These are phyloP conservation scores for Russula sp. DNA, from an alignment of 768 basidiomycete species.

Conservation along the genomic window DNA sequence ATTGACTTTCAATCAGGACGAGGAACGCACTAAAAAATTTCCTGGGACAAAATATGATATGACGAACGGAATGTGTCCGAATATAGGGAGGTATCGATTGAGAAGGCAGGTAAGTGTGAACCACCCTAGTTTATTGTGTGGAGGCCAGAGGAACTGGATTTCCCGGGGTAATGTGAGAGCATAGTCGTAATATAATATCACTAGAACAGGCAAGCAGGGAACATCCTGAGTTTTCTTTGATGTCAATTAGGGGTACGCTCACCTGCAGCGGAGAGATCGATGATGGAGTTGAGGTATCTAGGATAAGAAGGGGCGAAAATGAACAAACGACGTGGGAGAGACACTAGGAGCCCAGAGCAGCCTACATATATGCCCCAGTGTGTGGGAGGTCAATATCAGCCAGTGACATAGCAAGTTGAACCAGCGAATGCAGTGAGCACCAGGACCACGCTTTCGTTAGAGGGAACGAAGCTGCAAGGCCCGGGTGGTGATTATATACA, in stretches of 20 bases:
- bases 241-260: not conserved
- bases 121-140: too few relatives aligned
- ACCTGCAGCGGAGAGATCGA: not conserved
- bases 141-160: too few relatives aligned
- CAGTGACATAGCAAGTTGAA: constrained; percentile 6
- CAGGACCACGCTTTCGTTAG: not conserved
- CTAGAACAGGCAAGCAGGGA: constrained; percentile 15
- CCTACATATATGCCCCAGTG: not conserved
- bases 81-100: too few relatives aligned
- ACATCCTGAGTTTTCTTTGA: not conserved
- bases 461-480: too few relatives aligned
- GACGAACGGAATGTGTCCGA: too few relatives aligned
- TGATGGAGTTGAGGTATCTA: constrained; percentile 5
- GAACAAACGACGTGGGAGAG: not conserved
- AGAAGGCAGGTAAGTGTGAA: too few relatives aligned
- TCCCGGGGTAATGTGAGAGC: constrained; percentile 24
- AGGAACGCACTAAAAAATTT: too few relatives aligned
- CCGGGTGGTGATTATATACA: too few relatives aligned
- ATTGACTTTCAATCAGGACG: too few relatives aligned
- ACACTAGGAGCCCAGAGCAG: too few relatives aligned
- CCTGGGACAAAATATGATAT: too few relatives aligned
- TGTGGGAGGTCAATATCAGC: not conserved
- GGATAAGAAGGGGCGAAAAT: not conserved
- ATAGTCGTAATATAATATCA: constrained; percentile 31
- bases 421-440: not conserved